These are phyloP conservation scores for Aspergillus sparsus DNA, from an alignment of 495 filamentous ascomycete species.

Conservation along the genomic window DNA sequence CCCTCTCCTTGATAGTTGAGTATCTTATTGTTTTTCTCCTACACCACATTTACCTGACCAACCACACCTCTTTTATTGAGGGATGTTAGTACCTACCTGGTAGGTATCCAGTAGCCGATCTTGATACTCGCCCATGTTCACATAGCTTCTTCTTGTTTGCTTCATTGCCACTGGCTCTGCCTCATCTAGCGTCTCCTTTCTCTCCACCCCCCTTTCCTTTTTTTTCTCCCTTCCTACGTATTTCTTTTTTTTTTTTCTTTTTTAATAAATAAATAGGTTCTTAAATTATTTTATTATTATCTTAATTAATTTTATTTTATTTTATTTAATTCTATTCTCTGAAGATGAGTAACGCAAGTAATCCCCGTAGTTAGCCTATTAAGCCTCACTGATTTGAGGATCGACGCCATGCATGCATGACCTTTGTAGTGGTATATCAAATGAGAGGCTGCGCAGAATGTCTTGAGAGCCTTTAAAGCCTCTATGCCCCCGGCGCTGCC, in stretches of 20 bases:
- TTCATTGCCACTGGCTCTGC: conserved; percentile 21
- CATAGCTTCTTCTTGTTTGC: conserved; percentile 15
- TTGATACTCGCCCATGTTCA: conserved; percentile 17
- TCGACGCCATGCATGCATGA: conserved; percentile 54
- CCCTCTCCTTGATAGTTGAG: conserved; percentile 18
- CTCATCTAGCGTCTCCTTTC: conserved; percentile 4
- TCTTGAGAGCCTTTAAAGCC: conserved; percentile 43
- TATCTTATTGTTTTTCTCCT: conserved; percentile 16
- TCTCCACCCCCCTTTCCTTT: conserved; percentile 25
- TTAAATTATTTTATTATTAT: too few species aligned
- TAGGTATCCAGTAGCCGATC: conserved; percentile 11
- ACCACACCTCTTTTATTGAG: conserved; percentile 14
- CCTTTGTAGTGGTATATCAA: conserved; percentile 53
- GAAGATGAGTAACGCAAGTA: conserved; percentile 23
- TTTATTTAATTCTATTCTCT: background rate
- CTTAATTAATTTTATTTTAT: too few species aligned
- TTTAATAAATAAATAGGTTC: too few species aligned
- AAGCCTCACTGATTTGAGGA: conserved; percentile 35
- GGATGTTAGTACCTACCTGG: background rate
- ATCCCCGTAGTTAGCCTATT: conserved; percentile 22
- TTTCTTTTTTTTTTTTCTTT: too few species aligned
- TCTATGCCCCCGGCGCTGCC: conserved; percentile 34
- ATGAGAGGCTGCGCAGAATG: conserved; percentile 52
- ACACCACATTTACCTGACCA: conserved; percentile 17
- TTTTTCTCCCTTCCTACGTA: conserved; percentile 11